Conservation (phyloP, 208 protist genomes). For the Acanthamoeba triangularis region DNA sequence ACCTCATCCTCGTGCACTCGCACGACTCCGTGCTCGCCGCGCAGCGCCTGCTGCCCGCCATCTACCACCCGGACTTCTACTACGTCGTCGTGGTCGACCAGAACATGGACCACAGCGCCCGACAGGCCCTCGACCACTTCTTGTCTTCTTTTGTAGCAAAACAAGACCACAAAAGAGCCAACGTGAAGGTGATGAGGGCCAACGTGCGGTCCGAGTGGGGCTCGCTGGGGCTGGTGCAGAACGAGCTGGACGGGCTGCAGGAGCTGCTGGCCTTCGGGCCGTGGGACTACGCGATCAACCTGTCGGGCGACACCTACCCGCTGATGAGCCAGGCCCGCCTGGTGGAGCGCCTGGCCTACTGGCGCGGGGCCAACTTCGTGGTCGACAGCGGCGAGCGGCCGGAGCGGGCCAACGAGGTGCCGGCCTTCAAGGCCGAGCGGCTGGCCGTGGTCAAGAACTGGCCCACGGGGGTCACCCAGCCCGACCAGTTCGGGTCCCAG, state of each 20-base stretch:
- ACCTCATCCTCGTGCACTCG: background rate
- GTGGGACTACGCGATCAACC: background rate
- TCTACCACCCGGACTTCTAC: background rate
- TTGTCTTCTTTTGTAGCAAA: background rate
- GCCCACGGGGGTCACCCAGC: background rate
- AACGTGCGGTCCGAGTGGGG: background rate
- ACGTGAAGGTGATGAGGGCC: background rate
- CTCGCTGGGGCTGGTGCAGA: background rate
- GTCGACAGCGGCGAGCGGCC: too few species aligned
- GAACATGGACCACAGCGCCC: background rate
- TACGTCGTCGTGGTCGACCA: background rate
- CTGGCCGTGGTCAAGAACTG: background rate
- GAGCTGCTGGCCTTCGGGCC: background rate
- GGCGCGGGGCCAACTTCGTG: background rate
- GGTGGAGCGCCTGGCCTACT: background rate
- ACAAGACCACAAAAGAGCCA: background rate
- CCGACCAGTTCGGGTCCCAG: background rate
- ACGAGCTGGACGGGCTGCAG: background rate
- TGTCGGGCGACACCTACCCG: background rate
- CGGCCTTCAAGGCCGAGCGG: background rate
- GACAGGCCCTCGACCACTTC: background rate
- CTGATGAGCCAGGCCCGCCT: background rate
- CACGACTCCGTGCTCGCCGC: background rate
- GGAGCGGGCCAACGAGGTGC: background rate
- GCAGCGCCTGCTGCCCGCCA: background rate